Conservation (phyloP, 805 yeast genomes). For the Yarrowia sp. region DNA sequence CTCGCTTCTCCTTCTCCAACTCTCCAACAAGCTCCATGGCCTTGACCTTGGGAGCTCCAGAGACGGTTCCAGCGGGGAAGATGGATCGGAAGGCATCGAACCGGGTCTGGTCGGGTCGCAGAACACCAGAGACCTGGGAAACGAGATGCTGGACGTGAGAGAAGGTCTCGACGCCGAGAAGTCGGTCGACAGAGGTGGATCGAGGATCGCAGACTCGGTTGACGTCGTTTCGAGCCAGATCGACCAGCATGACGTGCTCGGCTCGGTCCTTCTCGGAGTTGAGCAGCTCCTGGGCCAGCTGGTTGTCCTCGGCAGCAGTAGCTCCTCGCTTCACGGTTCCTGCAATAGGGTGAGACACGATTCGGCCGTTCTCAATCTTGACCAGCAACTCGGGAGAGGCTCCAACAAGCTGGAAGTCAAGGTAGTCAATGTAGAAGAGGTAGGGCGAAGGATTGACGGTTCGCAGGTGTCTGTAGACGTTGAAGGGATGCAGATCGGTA, state of each 20-base stretch:
- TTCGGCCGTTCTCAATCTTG: slow-evolving; percentile 77
- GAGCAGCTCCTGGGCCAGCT: slow-evolving; percentile 73
- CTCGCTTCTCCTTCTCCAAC: slow-evolving; percentile 89
- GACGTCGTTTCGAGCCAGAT: slow-evolving; percentile 94
- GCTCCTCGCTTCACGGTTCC: slow-evolving; percentile 93
- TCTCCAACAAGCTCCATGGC: slow-evolving; percentile 96
- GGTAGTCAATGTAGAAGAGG: slow-evolving; percentile 88
- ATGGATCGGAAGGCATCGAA: slow-evolving; percentile 97
- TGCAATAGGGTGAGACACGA: slow-evolving; percentile 96
- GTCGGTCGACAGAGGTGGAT: slow-evolving; percentile 84
- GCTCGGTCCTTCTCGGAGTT: slow-evolving; percentile 90
- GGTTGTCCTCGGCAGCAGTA: slow-evolving; percentile 90
- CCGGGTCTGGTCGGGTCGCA: slow-evolving; percentile 82
- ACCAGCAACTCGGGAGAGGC: slow-evolving; percentile 97
- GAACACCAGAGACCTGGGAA: slow-evolving; percentile 90
- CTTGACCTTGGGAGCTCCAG: slow-evolving; percentile 96
- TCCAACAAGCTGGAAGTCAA: slow-evolving; percentile 94
- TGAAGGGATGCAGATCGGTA: slow-evolving; percentile 94
- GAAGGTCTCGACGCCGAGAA: slow-evolving; percentile 89
- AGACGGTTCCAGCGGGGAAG: slow-evolving; percentile 98
- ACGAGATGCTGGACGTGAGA: slow-evolving; percentile 97
- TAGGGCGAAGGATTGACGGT: slow-evolving; percentile 98
- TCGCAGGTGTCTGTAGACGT: slow-evolving; percentile 90
- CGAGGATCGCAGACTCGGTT: slow-evolving; percentile 92
- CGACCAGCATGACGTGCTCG: slow-evolving; percentile 98